Evolutionary conservation across 2,329 filamentous ascomycete genomes (phyloP).

Genomic region (Harringtonia lauricola): DNA sequence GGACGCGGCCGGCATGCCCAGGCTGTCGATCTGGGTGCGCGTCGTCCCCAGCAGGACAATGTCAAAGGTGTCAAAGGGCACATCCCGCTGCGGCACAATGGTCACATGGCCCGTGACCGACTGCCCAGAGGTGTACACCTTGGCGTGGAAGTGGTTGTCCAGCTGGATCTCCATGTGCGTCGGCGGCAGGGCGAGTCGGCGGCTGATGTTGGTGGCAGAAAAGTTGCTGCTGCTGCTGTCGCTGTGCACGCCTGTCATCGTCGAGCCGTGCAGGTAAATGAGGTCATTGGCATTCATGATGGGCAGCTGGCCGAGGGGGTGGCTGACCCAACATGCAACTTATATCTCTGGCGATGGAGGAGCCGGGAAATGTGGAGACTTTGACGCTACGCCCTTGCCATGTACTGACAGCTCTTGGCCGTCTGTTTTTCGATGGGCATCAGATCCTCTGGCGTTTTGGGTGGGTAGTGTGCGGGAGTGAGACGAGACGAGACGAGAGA

Average conservation of each 20-base stretch:
- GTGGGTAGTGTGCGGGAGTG: too few species aligned
- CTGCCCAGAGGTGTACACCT: constrained; percentile 45
- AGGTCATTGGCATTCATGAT: neutral
- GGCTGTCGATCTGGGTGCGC: constrained; percentile 38
- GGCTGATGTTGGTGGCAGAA: neutral
- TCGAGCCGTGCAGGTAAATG: too few species aligned
- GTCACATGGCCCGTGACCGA: constrained; percentile 36
- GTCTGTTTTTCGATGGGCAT: too few species aligned
- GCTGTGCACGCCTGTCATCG: constrained; percentile 7
- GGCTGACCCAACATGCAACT: too few species aligned
- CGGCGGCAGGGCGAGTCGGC: constrained; percentile 17
- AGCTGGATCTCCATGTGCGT: constrained; percentile 36
- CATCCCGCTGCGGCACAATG: constrained; percentile 32
- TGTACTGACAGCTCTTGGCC: too few species aligned
- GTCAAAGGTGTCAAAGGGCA: constrained; percentile 38
- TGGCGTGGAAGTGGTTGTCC: constrained; percentile 40
- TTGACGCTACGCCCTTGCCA: too few species aligned
- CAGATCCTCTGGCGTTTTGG: too few species aligned
- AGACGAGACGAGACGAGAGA: too few species aligned
- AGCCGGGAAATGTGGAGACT: too few species aligned
- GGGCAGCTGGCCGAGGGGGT: too few species aligned
- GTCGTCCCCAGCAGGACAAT: constrained; percentile 40
- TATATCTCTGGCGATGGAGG: too few species aligned
- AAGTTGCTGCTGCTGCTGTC: constrained; percentile 6
- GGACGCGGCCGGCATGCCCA: constrained; percentile 35